A percentile compares a stretch with the other conserved stretches of the same genome.
Evolutionary conservation across 768 basidiomycete genomes (phyloP).

Genomic region (Tricholoma flavovirens): DNA sequence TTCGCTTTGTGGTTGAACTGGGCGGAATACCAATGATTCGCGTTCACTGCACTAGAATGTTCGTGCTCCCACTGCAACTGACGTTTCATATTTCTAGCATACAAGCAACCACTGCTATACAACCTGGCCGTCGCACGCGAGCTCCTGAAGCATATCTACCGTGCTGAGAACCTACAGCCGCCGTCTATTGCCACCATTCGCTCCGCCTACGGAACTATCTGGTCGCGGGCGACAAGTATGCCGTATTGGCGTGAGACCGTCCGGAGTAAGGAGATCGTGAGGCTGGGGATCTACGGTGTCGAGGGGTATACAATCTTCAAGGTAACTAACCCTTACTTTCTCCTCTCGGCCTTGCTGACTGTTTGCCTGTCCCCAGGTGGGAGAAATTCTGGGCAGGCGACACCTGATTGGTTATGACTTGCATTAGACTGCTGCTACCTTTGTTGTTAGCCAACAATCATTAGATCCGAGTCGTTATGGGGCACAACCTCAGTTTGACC

Average conservation of each 20-base stretch:
- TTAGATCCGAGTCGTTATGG: neutral
- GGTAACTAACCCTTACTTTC: slow-evolving; percentile 33
- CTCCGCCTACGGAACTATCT: slow-evolving; percentile 59
- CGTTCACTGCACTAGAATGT: slow-evolving; percentile 14
- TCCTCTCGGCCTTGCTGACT: neutral
- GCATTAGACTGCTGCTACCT: slow-evolving; percentile 29
- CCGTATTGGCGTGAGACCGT: slow-evolving; percentile 58
- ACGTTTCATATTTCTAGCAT: slow-evolving; percentile 33
- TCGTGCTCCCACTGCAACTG: neutral
- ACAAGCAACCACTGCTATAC: slow-evolving; percentile 73
- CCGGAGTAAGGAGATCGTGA: slow-evolving; percentile 59
- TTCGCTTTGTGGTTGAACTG: neutral
- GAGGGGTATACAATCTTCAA: slow-evolving; percentile 92
- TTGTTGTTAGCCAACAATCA: neutral
- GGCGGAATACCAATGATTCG: neutral
- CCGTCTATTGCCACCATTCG: slow-evolving; percentile 54
- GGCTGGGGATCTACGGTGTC: slow-evolving; percentile 67
- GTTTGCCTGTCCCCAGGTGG: slow-evolving; percentile 46
- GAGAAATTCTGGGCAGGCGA: slow-evolving; percentile 82
- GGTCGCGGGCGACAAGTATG: slow-evolving; percentile 50
- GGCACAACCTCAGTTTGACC: neutral
- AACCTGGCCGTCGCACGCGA: slow-evolving; percentile 76
- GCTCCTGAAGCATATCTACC: slow-evolving; percentile 68
- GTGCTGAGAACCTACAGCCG: slow-evolving; percentile 65
- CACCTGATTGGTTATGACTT: slow-evolving; percentile 75